These are phyloP conservation scores for Vachellia pachyceras DNA, from an alignment of 306 rosid species.

Conservation along the genomic window DNA sequence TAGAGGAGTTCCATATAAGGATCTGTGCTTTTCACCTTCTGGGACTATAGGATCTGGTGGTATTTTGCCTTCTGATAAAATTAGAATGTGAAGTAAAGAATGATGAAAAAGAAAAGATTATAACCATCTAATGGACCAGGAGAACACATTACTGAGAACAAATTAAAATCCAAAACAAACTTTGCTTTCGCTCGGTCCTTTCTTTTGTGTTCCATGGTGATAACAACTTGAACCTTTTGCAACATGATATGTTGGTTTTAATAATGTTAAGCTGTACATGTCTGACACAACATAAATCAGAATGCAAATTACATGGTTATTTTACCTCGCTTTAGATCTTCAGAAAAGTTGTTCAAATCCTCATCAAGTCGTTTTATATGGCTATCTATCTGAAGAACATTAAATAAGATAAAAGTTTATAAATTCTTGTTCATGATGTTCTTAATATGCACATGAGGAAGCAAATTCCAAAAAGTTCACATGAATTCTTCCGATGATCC, in stretches of 20 bases:
- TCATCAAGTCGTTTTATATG: slow-evolving; percentile 94
- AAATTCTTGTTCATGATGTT: slow-evolving; percentile 28
- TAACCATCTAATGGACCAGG: slow-evolving; percentile 25
- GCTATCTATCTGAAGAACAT: slow-evolving; percentile 83
- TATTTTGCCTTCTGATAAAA: slow-evolving; percentile 79
- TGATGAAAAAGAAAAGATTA: slow-evolving; percentile 9
- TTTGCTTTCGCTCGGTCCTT: slow-evolving; percentile 15
- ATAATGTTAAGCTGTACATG: slow-evolving; percentile 26
- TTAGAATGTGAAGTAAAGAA: slow-evolving; percentile 25
- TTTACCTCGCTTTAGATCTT: slow-evolving; percentile 97
- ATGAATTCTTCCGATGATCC: not conserved
- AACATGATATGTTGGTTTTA: slow-evolving; percentile 19
- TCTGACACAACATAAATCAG: slow-evolving; percentile 33
- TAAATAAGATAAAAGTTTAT: slow-evolving; percentile 39
- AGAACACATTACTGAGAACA: not conserved
- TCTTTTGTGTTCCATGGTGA: slow-evolving; percentile 14
- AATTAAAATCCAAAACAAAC: slow-evolving; percentile 2
- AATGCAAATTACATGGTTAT: slow-evolving; percentile 30
- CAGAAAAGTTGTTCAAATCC: slow-evolving; percentile 89
- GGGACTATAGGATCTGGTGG: slow-evolving; percentile 74
- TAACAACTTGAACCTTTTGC: not conserved
- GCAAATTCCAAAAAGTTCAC: slow-evolving; percentile 21
- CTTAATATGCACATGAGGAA: slow-evolving; percentile 25
- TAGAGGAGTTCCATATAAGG: slow-evolving; percentile 67
- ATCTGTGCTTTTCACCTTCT: slow-evolving; percentile 73